phyloP scores from a whole-genome alignment of 352 stramenopile genomes.

The Globisporangium cystogenes region DNA sequence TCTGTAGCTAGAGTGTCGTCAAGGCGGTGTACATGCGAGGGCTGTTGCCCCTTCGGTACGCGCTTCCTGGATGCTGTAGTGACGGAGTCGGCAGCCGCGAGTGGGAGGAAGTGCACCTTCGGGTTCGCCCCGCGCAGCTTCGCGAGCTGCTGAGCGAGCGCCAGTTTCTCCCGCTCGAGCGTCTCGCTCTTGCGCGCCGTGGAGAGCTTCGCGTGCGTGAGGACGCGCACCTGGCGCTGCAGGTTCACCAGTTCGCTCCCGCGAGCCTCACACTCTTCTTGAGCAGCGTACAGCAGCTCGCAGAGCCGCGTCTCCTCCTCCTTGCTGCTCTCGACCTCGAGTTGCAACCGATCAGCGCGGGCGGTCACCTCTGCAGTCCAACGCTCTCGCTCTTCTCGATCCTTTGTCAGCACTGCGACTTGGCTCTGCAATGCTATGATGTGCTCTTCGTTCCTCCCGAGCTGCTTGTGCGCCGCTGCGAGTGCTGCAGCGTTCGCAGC shows the following conservation, averaged over 20 bases:
- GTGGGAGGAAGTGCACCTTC: neutral
- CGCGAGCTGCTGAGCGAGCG: slow-evolving; percentile 15
- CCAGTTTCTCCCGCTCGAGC: slow-evolving; percentile 10
- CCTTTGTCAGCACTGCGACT: neutral
- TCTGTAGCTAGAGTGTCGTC: neutral
- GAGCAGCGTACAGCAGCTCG: slow-evolving; percentile 15
- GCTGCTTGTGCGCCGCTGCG: neutral
- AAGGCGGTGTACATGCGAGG: too few species aligned
- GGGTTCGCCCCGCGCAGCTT: slow-evolving; percentile 10
- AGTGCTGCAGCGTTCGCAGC: neutral
- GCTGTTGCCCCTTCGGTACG: neutral
- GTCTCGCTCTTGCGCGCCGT: slow-evolving; percentile 6
- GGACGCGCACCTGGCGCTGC: slow-evolving; percentile 7
- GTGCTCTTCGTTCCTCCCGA: neutral
- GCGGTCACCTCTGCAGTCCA: neutral
- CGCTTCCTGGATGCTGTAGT: neutral
- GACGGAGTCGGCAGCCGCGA: too few species aligned
- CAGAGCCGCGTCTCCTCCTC: slow-evolving; percentile 10
- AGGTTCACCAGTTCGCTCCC: slow-evolving; percentile 2
- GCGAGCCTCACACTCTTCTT: slow-evolving; percentile 11
- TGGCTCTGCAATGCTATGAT: neutral
- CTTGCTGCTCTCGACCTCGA: neutral
- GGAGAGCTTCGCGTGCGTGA: slow-evolving; percentile 1
- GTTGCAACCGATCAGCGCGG: neutral
- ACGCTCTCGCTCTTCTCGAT: neutral